These are phyloP conservation scores for Chytriomyces sp. DNA, from an alignment of 192 early-diverging fungal genomes.

Conservation along the genomic window DNA sequence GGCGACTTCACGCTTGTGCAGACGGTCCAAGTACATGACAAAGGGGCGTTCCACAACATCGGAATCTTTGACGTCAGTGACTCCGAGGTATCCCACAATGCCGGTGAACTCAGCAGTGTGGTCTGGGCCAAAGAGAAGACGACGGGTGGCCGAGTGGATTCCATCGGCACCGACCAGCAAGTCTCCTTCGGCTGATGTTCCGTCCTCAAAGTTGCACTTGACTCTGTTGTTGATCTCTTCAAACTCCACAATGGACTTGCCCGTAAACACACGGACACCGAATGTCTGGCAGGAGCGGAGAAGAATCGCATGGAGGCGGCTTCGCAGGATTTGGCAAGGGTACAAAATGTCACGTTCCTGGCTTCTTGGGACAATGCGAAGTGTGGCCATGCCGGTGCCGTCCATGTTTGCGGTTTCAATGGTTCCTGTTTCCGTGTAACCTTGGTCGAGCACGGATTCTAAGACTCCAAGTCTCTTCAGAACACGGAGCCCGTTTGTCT, in stretches of 20 bases:
- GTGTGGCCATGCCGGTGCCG: background rate
- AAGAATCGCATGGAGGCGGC: background rate
- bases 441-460: background rate
- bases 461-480: background rate
- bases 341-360: background rate
- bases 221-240: background rate
- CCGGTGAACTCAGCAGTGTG: conserved; percentile 24
- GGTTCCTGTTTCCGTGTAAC: background rate
- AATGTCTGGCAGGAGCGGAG: background rate
- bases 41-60: too few species aligned
- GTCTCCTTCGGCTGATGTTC: conserved; percentile 1
- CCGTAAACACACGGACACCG: background rate
- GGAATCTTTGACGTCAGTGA: background rate
- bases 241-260: background rate
- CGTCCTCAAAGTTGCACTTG: conserved; percentile 7
- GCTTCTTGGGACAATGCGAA: background rate
- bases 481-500: background rate
- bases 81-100: conserved; percentile 11
- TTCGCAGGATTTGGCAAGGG: background rate
- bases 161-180: background rate
- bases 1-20: background rate
- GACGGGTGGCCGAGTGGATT: background rate
- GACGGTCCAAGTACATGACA: background rate
- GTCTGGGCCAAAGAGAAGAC: background rate
- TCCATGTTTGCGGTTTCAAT: background rate